phyloP scores from a whole-genome alignment of 2,329 filamentous ascomycete genomes.

The Pyricularia pennisetigena region DNA sequence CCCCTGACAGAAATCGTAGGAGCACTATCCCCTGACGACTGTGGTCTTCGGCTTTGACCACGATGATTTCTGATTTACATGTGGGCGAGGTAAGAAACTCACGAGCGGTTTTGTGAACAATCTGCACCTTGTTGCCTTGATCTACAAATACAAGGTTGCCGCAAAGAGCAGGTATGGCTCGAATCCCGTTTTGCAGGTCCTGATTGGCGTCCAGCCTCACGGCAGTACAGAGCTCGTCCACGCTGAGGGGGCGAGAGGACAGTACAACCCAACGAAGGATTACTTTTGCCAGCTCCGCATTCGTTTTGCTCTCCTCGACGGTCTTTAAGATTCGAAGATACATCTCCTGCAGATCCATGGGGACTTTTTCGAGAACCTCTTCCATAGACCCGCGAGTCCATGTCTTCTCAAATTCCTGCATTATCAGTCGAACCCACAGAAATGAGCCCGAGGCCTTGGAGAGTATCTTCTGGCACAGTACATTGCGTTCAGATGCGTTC shows the following conservation, averaged over 20 bases:
- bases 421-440: constrained; percentile 20
- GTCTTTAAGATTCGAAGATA: constrained; percentile 16
- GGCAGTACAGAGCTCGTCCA: constrained; percentile 14
- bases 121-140: constrained; percentile 14
- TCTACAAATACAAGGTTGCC: constrained; percentile 21
- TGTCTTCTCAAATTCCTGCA: constrained; percentile 17
- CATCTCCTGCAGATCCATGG: constrained; percentile 14
- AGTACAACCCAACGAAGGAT: constrained; percentile 15
- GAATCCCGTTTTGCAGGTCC: constrained; percentile 16
- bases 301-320: constrained; percentile 13
- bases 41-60: constrained; percentile 12
- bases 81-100: constrained; percentile 17
- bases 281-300: constrained; percentile 13
- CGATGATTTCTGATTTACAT: constrained; percentile 10
- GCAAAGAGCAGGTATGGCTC: constrained; percentile 17
- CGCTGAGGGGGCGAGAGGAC: constrained; percentile 14
- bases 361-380: constrained; percentile 15
- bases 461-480: constrained; percentile 17
- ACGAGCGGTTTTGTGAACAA: constrained; percentile 21
- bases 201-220: constrained; percentile 15
- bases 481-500: constrained; percentile 8
- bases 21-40: constrained; percentile 20
- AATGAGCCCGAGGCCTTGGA: constrained; percentile 19
- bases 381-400: constrained; percentile 20
- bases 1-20: constrained; percentile 13